These are phyloP conservation scores for Aureobasidium sp. DNA, from an alignment of 2,329 filamentous ascomycete species.

Conservation along the genomic window DNA sequence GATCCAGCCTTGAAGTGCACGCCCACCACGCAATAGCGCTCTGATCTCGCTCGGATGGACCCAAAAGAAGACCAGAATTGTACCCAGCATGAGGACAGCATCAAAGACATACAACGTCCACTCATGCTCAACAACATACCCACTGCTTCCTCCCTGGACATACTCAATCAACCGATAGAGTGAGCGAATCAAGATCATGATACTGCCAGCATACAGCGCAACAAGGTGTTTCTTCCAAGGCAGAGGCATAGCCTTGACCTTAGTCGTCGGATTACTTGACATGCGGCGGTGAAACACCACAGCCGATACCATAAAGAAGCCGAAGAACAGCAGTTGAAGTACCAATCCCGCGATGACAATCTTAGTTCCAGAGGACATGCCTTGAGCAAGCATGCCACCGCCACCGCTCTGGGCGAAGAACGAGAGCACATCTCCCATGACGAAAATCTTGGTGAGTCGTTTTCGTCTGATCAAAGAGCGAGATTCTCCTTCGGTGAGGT, in stretches of 20 bases:
- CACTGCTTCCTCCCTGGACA: slow-evolving; percentile 31
- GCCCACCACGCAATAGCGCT: not conserved
- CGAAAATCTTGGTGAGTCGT: slow-evolving; percentile 49
- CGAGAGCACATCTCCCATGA: slow-evolving; percentile 46
- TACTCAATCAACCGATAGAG: slow-evolving; percentile 44
- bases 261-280: not conserved
- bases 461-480: slow-evolving; percentile 36
- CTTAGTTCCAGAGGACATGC: slow-evolving; percentile 37
- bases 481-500: slow-evolving; percentile 33
- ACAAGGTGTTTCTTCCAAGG: slow-evolving; percentile 29
- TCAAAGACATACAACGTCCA: slow-evolving; percentile 40
- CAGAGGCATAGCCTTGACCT: slow-evolving; percentile 20
- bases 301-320: slow-evolving; percentile 45
- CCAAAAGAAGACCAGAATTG: slow-evolving; percentile 19
- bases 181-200: slow-evolving; percentile 39
- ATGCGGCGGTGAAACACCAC: slow-evolving; percentile 43
- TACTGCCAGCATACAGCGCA: slow-evolving; percentile 32
- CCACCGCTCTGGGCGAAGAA: slow-evolving; percentile 45
- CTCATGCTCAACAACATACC: slow-evolving; percentile 36
- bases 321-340: slow-evolving; percentile 51
- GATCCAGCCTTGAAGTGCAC: not conserved
- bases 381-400: slow-evolving; percentile 30
- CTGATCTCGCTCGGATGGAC: not conserved
- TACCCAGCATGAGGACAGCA: slow-evolving; percentile 31
- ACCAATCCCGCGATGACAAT: slow-evolving; percentile 50